phyloP scores from a whole-genome alignment of 2,329 filamentous ascomycete species.

The Beauveria brongniartii region DNA sequence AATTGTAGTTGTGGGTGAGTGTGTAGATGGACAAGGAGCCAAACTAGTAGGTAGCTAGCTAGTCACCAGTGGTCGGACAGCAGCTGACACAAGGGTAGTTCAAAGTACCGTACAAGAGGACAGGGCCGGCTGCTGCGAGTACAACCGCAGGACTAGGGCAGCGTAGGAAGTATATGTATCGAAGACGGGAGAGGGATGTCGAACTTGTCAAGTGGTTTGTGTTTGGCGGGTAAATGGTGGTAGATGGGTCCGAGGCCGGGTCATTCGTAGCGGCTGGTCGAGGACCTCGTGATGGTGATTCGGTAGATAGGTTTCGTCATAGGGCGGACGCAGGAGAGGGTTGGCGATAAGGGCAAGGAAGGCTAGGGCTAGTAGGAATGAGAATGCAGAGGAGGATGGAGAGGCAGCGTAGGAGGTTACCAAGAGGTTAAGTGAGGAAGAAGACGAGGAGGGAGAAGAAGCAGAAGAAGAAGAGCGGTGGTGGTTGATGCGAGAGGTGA shows the following conservation, averaged over 20 bases:
- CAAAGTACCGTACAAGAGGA: background rate
- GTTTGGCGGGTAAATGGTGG: background rate
- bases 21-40: background rate
- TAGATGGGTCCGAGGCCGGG: constrained; percentile 12
- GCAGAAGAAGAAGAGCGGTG: background rate
- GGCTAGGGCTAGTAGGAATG: background rate
- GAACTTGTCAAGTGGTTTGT: constrained; percentile 5
- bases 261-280: constrained; percentile 9
- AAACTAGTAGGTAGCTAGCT: background rate
- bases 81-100: constrained; percentile 11
- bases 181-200: background rate
- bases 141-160: background rate
- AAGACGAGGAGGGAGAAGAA: background rate
- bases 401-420: background rate
- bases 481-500: constrained; percentile 11
- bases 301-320: constrained; percentile 8
- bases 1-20: background rate
- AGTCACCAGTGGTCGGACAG: constrained; percentile 7
- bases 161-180: background rate
- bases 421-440: background rate
- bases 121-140: background rate
- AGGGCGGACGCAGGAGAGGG: background rate
- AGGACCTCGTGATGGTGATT: constrained; percentile 12
- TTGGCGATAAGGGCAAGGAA: background rate
- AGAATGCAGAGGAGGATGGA: background rate